Percentiles rank a stretch among this genome's conserved stretches.
Conservation (phyloP, 306 rosid species). For the Lablab purpureus region DNA sequence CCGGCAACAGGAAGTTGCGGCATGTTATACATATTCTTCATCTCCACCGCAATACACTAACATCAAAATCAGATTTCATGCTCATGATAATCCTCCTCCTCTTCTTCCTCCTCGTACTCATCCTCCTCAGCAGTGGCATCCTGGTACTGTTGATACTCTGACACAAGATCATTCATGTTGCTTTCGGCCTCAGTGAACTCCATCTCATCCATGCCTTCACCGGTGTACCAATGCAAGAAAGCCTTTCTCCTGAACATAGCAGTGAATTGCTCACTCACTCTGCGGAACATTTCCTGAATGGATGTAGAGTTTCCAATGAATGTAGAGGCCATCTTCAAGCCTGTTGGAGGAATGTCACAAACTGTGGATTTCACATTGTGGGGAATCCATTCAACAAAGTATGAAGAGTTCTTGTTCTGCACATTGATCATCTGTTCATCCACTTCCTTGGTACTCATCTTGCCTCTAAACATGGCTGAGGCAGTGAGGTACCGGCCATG, state of each 20-base stretch:
- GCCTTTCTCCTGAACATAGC: slow-evolving; percentile 59
- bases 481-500: slow-evolving; percentile 80
- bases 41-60: neutral
- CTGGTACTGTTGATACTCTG: slow-evolving; percentile 83
- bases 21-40: slow-evolving; percentile 9
- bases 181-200: slow-evolving; percentile 58
- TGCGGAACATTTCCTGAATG: slow-evolving; percentile 52
- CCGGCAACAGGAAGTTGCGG: slow-evolving; percentile 75
- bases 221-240: slow-evolving; percentile 59
- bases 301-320: slow-evolving; percentile 67
- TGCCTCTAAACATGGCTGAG: slow-evolving; percentile 79
- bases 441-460: slow-evolving; percentile 85
- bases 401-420: slow-evolving; percentile 71
- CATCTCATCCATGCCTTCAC: slow-evolving; percentile 58
- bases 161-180: slow-evolving; percentile 80
- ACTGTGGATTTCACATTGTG: slow-evolving; percentile 81
- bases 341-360: slow-evolving; percentile 82
- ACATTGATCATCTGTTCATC: slow-evolving; percentile 84
- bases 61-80: slow-evolving; percentile 32
- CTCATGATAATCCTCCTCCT: neutral
- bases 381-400: slow-evolving; percentile 73
- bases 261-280: slow-evolving; percentile 55
- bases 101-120: slow-evolving; percentile 69
- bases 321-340: slow-evolving; percentile 79
- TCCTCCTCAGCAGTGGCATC: slow-evolving; percentile 86